Percentiles rank a stretch among this genome's conserved stretches.
Evolutionary conservation across 148 eudicot species (phyloP).

Genomic region (Linanthus parryae): DNA sequence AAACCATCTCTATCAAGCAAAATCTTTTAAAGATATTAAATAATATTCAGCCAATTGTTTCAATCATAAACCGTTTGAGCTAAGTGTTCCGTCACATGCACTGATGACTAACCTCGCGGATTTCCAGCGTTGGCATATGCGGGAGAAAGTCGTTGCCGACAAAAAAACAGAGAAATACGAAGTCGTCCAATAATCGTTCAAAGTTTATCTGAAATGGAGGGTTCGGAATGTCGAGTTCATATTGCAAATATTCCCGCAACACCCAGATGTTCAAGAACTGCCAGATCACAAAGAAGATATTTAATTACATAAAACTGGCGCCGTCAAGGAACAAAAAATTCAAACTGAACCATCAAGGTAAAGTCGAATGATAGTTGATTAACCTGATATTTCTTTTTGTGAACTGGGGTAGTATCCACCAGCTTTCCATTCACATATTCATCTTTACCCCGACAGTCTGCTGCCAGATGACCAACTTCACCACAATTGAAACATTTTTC

Average conservation of each 20-base stretch:
- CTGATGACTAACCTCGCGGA: conserved; percentile 99
- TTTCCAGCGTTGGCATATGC: conserved; percentile 99
- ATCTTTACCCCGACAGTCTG: conserved; percentile 70
- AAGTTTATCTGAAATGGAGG: conserved; percentile 73
- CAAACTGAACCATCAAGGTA: conserved; percentile 4
- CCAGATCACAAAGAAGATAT: conserved; percentile 1
- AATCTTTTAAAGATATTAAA: too few relatives aligned
- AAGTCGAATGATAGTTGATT: conserved; percentile 8
- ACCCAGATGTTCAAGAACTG: conserved; percentile 97
- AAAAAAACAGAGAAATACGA: conserved; percentile 96
- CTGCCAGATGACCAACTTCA: conserved; percentile 94
- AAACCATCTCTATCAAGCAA: too few relatives aligned
- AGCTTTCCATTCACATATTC: conserved; percentile 33
- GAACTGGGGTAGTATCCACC: conserved; percentile 61
- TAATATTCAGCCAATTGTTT: conserved; percentile 1
- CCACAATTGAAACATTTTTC: conserved; percentile 91
- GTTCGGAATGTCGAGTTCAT: conserved; percentile 68
- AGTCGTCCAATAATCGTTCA: conserved; percentile 91
- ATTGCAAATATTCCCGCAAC: conserved; percentile 88
- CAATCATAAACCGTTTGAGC: neutral
- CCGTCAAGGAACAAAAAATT: neutral
- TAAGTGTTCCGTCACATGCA: conserved; percentile 12
- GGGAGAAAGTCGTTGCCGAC: conserved; percentile 99
- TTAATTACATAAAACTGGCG: neutral
- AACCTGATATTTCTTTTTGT: conserved; percentile 98